phyloP scores from a whole-genome alignment of 225 moss, liverwort and hornwort species.

The Anthoceros angustus region DNA sequence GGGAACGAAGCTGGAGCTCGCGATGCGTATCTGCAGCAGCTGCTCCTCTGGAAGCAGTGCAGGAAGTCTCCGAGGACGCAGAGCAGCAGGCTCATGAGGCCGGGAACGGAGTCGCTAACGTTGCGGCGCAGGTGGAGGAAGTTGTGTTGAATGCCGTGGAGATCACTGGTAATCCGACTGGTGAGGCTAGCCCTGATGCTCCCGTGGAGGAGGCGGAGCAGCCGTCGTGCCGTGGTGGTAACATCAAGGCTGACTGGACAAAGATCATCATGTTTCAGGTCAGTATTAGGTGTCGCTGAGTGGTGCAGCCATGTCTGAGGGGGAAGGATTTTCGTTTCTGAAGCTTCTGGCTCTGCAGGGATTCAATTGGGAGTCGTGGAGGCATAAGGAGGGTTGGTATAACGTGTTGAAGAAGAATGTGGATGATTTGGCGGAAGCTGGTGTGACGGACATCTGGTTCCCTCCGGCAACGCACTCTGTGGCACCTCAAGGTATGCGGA shows the following conservation, averaged over 20 bases:
- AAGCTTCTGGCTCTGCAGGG: not conserved
- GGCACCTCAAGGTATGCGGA: not conserved
- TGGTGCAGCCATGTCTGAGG: not conserved
- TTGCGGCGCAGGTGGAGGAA: no score
- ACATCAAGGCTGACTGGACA: not conserved
- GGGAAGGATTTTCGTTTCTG: no score
- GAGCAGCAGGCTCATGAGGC: no score
- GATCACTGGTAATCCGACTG: no score
- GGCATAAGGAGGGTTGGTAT: not conserved
- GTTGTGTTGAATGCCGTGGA: no score
- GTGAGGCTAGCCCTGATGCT: no score
- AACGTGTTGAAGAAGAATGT: not conserved
- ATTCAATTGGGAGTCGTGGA: conserved; percentile 4
- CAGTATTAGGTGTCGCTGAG: not conserved
- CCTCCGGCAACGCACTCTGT: conserved; percentile 2
- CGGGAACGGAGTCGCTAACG: no score
- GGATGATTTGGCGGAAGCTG: not conserved
- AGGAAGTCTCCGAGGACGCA: no score
- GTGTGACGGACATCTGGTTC: conserved; percentile 3
- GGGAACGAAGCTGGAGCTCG: no score
- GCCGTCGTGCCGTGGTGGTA: not conserved
- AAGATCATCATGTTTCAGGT: conserved; percentile 4
- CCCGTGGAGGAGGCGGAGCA: not conserved
- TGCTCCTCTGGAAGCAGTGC: no score
- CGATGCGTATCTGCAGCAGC: no score